These are phyloP conservation scores for Dictyostelium firmibasis DNA, from an alignment of 78 protist species.

Conservation along the genomic window DNA sequence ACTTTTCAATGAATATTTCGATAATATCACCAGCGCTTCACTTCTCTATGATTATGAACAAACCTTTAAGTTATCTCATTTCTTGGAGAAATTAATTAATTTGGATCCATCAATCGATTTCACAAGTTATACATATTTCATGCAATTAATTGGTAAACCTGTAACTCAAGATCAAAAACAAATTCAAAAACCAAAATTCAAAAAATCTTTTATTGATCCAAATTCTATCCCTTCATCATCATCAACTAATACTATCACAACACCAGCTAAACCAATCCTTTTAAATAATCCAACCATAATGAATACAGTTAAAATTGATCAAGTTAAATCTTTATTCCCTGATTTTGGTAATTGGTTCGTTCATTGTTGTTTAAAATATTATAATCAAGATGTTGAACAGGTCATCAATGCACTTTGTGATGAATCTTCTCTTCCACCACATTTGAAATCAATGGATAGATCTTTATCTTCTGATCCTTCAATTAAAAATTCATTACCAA, in stretches of 20 bases:
- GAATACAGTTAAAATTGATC: not conserved
- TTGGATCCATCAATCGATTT: not conserved
- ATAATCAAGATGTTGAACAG: conserved; percentile 37
- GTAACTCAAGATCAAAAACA: not conserved
- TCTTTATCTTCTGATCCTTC: not conserved
- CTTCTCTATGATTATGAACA: conserved; percentile 43
- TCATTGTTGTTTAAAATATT: conserved; percentile 34
- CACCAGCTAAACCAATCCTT: not conserved
- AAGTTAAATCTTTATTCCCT: conserved; percentile 25
- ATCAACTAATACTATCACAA: not conserved
- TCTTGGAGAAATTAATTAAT: not conserved
- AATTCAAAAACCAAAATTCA: not conserved
- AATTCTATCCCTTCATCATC: not conserved
- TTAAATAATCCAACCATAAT: not conserved
- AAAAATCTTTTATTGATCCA: not conserved
- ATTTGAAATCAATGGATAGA: conserved; percentile 40
- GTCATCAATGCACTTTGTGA: conserved; percentile 62
- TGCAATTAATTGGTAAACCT: conserved; percentile 48
- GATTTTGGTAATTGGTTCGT: conserved; percentile 47
- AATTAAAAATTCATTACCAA: not conserved
- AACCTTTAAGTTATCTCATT: not conserved
- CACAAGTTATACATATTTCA: not conserved
- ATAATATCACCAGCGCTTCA: not conserved
- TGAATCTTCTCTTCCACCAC: conserved; percentile 39
- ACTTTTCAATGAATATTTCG: conserved; percentile 19